A percentile compares a stretch with the other conserved stretches of the same genome.
phyloP scores from a whole-genome alignment of 176 grass and related monocot genomes.

The Eremochloa ophiuroides region DNA sequence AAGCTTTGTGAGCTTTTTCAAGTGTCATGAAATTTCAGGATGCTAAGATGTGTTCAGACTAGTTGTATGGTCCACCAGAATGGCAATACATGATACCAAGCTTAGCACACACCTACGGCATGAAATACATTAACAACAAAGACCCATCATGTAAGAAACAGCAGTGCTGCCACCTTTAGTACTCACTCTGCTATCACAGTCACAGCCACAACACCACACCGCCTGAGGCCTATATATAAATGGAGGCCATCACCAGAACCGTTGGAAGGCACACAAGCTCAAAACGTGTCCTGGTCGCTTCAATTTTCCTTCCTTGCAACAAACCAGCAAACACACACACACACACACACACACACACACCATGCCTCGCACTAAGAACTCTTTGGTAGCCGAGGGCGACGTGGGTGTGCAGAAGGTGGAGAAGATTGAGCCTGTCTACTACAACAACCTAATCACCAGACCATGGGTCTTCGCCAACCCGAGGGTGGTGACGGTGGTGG shows the following conservation, averaged over 20 bases:
- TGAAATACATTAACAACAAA: background rate
- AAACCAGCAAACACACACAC: background rate
- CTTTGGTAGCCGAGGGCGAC: background rate
- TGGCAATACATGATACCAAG: background rate
- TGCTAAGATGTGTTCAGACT: background rate
- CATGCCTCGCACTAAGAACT: conserved; percentile 13
- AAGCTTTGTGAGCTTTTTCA: background rate
- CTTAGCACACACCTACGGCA: background rate
- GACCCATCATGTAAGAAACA: background rate
- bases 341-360: too few relatives aligned
- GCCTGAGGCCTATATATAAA: conserved; percentile 38
- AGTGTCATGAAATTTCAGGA: background rate
- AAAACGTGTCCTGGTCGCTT: background rate
- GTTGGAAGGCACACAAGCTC: background rate
- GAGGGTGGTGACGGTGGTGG: background rate
- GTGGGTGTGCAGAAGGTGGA: conserved; percentile 31
- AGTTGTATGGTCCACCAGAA: background rate
- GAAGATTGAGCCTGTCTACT: conserved; percentile 15
- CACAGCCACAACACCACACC: background rate
- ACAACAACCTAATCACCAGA: conserved; percentile 7
- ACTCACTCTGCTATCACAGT: background rate
- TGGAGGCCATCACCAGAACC: background rate
- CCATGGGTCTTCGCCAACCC: background rate
- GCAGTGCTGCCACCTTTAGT: background rate
- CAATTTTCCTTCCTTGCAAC: background rate